Evolutionary conservation across 495 filamentous ascomycete genomes (phyloP), one percentile per base, ranked within the genome.

Genomic region (Hypoxylon lienhwacheense): DNA sequence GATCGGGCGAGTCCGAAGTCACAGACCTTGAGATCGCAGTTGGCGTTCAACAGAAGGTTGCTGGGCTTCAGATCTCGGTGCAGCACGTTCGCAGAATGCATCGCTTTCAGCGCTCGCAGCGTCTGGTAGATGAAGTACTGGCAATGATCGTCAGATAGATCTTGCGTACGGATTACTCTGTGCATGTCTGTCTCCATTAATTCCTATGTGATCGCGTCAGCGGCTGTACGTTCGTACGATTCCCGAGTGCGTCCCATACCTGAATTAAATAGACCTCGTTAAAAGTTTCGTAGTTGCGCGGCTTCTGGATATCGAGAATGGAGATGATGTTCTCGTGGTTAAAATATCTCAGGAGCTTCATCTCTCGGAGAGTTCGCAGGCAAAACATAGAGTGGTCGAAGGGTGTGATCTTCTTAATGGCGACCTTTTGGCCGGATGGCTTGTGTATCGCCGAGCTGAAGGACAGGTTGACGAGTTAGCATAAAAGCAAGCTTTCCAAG

Each of bases 71-170:
- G 74, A 70, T 99, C 95, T 62, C 95, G 87, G 70, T 99, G 95
- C 7, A 99, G 85, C 21, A 99, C 95, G 60, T 99, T 99, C 56
- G 95, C 95, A 19, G 90, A 96, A 75, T 99, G 95, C 87, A 99
- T 97, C 33, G 95, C 95, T 76, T 99, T 99, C 64, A 99, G 77
- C 11, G 93, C 95, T 62, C 95, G 91, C 43, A 99, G 81, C 7
- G 95, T 99, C 77, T 99, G 95, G 79, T 99, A 99, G 73, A 99
- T 99, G 77, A 99, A 99, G 71, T 97, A 99, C 72, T 99, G 95
- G 79, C 95, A 99, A 68, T 99, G 95, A 64, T 97, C 95, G 64
- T 99, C 95, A 4, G 95, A 97, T 20, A 99, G 81, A 46, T 97
- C 93, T 75, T 99, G 95, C 45, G 95, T 99, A 51, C 95, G 91